phyloP scores from a whole-genome alignment of 495 filamentous ascomycete genomes.

The Penicillium verhagenii region DNA sequence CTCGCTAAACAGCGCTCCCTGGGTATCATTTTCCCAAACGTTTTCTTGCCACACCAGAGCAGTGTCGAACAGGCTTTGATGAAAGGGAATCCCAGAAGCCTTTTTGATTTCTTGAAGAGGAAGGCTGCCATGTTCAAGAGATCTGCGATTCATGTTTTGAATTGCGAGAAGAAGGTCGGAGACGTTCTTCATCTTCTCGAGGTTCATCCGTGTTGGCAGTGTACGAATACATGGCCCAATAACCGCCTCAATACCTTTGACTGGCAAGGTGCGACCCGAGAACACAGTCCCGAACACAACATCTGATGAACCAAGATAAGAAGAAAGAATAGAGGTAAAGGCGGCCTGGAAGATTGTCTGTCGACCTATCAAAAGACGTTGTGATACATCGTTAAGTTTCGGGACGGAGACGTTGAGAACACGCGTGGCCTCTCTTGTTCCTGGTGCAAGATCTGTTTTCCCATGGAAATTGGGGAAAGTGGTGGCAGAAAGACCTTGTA shows the following conservation, averaged over 20 bases:
- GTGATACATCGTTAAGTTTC: slow-evolving; percentile 29
- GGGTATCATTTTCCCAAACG: slow-evolving; percentile 36
- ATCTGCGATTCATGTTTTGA: slow-evolving; percentile 58
- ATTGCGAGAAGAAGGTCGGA: slow-evolving; percentile 57
- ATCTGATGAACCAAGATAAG: slow-evolving; percentile 60
- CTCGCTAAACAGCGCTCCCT: slow-evolving; percentile 37
- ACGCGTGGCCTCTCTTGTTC: slow-evolving; percentile 34
- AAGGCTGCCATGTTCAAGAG: slow-evolving; percentile 56
- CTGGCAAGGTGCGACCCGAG: slow-evolving; percentile 68
- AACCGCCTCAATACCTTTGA: slow-evolving; percentile 65
- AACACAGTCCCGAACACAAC: slow-evolving; percentile 69
- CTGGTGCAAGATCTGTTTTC: slow-evolving; percentile 4
- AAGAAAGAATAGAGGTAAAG: slow-evolving; percentile 58
- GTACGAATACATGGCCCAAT: slow-evolving; percentile 71
- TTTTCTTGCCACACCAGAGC: slow-evolving; percentile 79
- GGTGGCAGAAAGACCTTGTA: slow-evolving; percentile 36
- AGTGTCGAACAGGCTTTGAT: slow-evolving; percentile 60
- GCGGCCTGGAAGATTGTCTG: slow-evolving; percentile 70
- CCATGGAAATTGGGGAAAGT: slow-evolving; percentile 31
- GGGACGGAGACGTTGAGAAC: slow-evolving; percentile 20
- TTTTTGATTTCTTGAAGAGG: slow-evolving; percentile 67
- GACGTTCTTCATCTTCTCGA: slow-evolving; percentile 43
- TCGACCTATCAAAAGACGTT: slow-evolving; percentile 31
- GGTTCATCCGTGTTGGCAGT: slow-evolving; percentile 62
- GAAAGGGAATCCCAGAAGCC: slow-evolving; percentile 45